Conservation (phyloP, 257 asterid genomes). For the Fraxinus quadrangulata region DNA sequence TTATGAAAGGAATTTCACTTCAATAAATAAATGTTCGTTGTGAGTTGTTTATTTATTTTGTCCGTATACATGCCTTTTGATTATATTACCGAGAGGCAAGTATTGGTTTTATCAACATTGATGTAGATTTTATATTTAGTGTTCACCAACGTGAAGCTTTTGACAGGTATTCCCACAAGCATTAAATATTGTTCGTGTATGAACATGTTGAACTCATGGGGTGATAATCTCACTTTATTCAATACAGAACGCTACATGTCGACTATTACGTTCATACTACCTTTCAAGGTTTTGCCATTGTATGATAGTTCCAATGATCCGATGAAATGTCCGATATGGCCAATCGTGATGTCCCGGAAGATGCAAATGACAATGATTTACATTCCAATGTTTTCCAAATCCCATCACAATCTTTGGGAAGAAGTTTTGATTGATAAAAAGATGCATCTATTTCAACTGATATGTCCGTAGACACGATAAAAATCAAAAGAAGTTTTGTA, state of each 20-base stretch:
- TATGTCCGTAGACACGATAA: no score
- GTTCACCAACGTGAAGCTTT: no score
- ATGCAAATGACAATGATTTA: slow-evolving; percentile 60
- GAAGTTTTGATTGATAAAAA: no score
- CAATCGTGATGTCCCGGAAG: slow-evolving; percentile 41
- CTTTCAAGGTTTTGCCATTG: slow-evolving; percentile 63
- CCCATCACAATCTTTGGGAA: slow-evolving; percentile 67
- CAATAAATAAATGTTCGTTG: slow-evolving; percentile 27
- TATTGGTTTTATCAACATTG: no score
- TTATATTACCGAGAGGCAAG: no score
- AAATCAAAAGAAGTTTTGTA: no score
- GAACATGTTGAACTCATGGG: slow-evolving; percentile 93
- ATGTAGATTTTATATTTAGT: no score
- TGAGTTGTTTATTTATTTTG: neutral
- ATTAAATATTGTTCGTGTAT: neutral
- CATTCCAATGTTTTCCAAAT: slow-evolving; percentile 61
- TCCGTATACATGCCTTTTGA: no score
- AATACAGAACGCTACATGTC: slow-evolving; percentile 72
- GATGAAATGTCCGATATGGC: slow-evolving; percentile 64
- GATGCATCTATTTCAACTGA: no score
- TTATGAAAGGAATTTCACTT: neutral
- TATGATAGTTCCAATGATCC: slow-evolving; percentile 68
- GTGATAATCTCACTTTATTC: slow-evolving; percentile 73
- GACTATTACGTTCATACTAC: slow-evolving; percentile 77
- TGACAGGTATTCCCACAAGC: neutral